Percentiles rank a stretch among this genome's conserved stretches.
These are phyloP conservation scores for Candida xyloterini DNA, from an alignment of 805 yeast genomes.

Conservation along the genomic window DNA sequence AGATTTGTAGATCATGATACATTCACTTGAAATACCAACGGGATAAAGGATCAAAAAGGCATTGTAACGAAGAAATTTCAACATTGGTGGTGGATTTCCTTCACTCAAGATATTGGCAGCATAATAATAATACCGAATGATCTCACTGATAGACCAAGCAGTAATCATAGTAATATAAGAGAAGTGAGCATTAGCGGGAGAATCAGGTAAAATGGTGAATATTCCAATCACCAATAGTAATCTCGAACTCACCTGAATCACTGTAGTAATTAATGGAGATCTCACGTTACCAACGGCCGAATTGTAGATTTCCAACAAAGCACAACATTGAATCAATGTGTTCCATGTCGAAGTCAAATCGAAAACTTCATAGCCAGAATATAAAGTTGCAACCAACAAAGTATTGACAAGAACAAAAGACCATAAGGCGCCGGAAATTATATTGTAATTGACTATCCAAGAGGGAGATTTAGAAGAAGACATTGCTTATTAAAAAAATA, in stretches of 20 bases:
- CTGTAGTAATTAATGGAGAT: constrained; percentile 81
- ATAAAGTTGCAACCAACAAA: constrained; percentile 17
- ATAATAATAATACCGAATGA: constrained; percentile 84
- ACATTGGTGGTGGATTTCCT: constrained; percentile 51
- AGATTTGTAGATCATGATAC: constrained; percentile 64
- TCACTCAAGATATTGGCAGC: constrained; percentile 58
- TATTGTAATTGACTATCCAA: constrained; percentile 34
- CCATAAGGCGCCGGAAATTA: constrained; percentile 34
- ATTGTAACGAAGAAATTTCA: constrained; percentile 78
- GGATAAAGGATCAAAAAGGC: constrained; percentile 84
- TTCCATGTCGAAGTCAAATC: constrained; percentile 55
- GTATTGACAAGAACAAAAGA: constrained; percentile 31
- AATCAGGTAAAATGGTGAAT: constrained; percentile 67
- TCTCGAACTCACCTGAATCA: constrained; percentile 84
- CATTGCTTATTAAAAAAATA: not conserved
- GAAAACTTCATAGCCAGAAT: constrained; percentile 67
- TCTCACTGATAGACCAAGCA: constrained; percentile 96
- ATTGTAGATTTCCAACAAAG: constrained; percentile 77
- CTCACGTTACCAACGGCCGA: constrained; percentile 76
- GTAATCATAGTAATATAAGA: constrained; percentile 63
- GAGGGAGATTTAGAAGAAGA: constrained; percentile 11
- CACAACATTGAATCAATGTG: constrained; percentile 71
- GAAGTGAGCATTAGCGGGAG: constrained; percentile 59
- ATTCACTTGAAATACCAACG: constrained; percentile 85
- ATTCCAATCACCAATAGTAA: constrained; percentile 80